A percentile compares a stretch with the other conserved stretches of the same genome.
phyloP scores from a whole-genome alignment of 305 asterid genomes.

The Nicotiana rustica region DNA sequence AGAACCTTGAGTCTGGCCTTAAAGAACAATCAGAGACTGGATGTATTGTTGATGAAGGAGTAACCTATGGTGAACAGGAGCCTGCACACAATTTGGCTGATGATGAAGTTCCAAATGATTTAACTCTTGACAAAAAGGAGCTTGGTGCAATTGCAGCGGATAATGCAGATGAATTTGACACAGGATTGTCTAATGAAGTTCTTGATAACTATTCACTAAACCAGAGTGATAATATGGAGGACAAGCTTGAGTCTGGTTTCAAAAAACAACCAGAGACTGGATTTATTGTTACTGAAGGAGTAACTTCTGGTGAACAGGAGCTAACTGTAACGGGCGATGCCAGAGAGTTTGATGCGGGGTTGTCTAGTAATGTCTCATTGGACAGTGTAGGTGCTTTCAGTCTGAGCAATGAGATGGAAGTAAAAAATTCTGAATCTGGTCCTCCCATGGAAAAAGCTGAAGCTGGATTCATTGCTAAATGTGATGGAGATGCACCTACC shows the following conservation, averaged over 20 bases:
- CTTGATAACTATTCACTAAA: conserved; percentile 15
- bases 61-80: conserved; percentile 25
- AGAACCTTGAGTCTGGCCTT: conserved; percentile 30
- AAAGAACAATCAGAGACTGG: conserved; percentile 10
- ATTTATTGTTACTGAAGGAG: neutral
- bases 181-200: conserved; percentile 20
- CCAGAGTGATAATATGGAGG: conserved; percentile 14
- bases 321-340: neutral
- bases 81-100: conserved; percentile 10
- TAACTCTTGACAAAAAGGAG: conserved; percentile 2
- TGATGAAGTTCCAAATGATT: conserved; percentile 5
- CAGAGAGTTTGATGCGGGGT: neutral
- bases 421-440: conserved; percentile 23
- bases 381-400: neutral
- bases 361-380: neutral
- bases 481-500: conserved; percentile 19
- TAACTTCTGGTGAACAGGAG: conserved; percentile 9
- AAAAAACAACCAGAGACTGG: neutral
- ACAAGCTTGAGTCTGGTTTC: neutral
- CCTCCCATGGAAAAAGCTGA: neutral
- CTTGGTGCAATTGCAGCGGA: conserved; percentile 20
- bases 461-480: conserved; percentile 5
- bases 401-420: neutral
- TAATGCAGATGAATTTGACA: conserved; percentile 18
- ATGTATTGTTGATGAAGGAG: neutral